Evolutionary conservation across 1,139 yeast species (phyloP), one percentile per base, ranked within the genome.

Genomic region (Lodderomyces jiufengensis): DNA sequence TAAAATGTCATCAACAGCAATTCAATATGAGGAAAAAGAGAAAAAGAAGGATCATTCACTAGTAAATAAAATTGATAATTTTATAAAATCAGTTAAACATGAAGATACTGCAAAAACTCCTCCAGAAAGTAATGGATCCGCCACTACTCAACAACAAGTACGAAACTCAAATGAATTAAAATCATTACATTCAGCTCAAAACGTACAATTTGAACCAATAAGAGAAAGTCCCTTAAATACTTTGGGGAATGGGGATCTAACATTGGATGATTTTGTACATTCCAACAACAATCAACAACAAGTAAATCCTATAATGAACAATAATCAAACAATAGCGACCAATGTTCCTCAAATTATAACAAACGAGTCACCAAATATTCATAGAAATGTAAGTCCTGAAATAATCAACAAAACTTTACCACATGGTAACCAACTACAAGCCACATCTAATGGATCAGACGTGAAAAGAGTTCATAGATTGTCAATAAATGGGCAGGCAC

Each of bases 241-340:
- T 0, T 55, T 86, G 45, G 95, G 95, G 1, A 67, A 71, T 38
- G 95, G 95, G 1, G 78, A 79, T 40, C 63, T 87, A 36, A 69
- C 82, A 0, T 59, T 87, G 12, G 81, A 76, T 34, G 74, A 76
- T 29, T 67, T 80, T 37, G 20, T 5, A 18, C 20, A 18, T 18
- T 18, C 7, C 7, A 18, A 5, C 76, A 73, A 9, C 24, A 36
- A 12, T 9, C n/a, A 16, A n/a, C 26, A 27, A 14, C 21, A 14
- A 29, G 38, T 32, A 33, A 29, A 38, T 15, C 18, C 28, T 3
- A 16, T 20, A 7, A 5, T 5, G 5, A 15, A 4, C 7, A 12
- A 10, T 5, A 11, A 6, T 7, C 16, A 12, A 13, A 15, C 16
- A 12, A 22, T 13, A 23, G 27, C 9, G 12, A 10, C 11, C 26